These are phyloP conservation scores for Heliophila coronopifolia DNA, from an alignment of 441 rosid genomes.

Conservation along the genomic window DNA sequence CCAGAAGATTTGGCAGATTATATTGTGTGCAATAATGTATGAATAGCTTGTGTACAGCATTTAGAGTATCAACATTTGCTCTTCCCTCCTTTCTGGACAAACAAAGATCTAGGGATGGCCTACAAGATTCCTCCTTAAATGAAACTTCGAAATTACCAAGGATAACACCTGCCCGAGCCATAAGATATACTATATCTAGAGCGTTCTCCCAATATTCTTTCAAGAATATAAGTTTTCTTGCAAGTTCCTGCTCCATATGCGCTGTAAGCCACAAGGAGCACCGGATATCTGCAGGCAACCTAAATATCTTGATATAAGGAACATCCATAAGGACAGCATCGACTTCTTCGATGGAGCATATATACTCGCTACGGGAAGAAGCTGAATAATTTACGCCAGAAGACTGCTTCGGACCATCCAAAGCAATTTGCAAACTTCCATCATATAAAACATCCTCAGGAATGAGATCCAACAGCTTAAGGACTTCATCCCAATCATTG, in stretches of 20 bases:
- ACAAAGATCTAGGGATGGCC: constrained; percentile 44
- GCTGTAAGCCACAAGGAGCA: constrained; percentile 73
- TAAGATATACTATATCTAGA: constrained; percentile 59
- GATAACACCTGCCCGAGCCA: constrained; percentile 79
- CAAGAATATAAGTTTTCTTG: constrained; percentile 65
- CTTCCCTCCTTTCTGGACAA: constrained; percentile 38
- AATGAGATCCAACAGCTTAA: constrained; percentile 65
- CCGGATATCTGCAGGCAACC: constrained; percentile 46
- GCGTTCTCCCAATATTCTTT: constrained; percentile 91
- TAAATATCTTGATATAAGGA: constrained; percentile 70
- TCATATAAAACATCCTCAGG: constrained; percentile 62
- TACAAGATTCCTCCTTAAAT: constrained; percentile 39
- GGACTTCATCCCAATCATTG: constrained; percentile 93
- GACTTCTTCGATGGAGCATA: constrained; percentile 68
- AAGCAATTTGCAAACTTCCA: constrained; percentile 74
- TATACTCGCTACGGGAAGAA: constrained; percentile 42
- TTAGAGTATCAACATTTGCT: constrained; percentile 34
- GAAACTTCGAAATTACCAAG: constrained; percentile 37
- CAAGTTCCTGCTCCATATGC: constrained; percentile 84
- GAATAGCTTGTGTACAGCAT: constrained; percentile 68
- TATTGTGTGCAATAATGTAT: constrained; percentile 59
- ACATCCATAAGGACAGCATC: constrained; percentile 80
- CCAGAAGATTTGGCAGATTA: constrained; percentile 85
- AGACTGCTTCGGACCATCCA: constrained; percentile 53
- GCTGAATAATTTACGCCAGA: constrained; percentile 37